Evolutionary conservation across 1,284 basidiomycete species (phyloP).

Genomic region (Grifola frondosa): DNA sequence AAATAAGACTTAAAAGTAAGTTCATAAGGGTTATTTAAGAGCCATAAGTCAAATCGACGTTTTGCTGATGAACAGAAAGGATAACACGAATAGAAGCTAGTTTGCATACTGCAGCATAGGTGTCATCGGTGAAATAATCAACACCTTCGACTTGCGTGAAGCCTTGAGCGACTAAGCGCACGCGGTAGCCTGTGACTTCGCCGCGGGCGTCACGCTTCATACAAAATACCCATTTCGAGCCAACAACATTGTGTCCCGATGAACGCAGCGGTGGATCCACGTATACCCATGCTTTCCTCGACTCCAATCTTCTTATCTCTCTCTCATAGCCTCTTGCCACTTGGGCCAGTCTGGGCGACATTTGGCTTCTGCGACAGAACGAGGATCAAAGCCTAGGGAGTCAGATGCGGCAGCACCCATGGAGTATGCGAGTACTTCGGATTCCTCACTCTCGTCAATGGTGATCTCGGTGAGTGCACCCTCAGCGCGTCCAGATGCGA

Average conservation of each 20-base stretch:
- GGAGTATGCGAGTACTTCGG: too few relatives aligned
- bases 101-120: conserved; percentile 32
- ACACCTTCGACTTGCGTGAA: conserved; percentile 35
- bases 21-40: too few relatives aligned
- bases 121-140: conserved; percentile 38
- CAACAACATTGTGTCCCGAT: conserved; percentile 22
- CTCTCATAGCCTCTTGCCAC: too few relatives aligned
- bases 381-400: conserved; percentile 15
- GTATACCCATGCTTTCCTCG: conserved; percentile 25
- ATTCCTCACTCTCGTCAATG: too few relatives aligned
- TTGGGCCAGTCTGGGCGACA: conserved; percentile 13
- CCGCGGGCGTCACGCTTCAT: conserved; percentile 30
- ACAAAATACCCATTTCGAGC: conserved; percentile 30
- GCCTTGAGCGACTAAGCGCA: conserved; percentile 37
- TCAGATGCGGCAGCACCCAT: too few relatives aligned
- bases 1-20: too few relatives aligned
- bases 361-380: conserved; percentile 19
- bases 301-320: conserved; percentile 25
- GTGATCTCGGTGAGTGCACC: background rate
- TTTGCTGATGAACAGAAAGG: too few relatives aligned
- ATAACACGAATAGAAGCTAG: conserved; percentile 27
- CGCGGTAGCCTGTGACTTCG: conserved; percentile 29
- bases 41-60: too few relatives aligned
- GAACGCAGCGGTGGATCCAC: conserved; percentile 23
- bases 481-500: background rate